phyloP scores from a whole-genome alignment of 768 basidiomycete genomes.

The Coprinellus micaceus region DNA sequence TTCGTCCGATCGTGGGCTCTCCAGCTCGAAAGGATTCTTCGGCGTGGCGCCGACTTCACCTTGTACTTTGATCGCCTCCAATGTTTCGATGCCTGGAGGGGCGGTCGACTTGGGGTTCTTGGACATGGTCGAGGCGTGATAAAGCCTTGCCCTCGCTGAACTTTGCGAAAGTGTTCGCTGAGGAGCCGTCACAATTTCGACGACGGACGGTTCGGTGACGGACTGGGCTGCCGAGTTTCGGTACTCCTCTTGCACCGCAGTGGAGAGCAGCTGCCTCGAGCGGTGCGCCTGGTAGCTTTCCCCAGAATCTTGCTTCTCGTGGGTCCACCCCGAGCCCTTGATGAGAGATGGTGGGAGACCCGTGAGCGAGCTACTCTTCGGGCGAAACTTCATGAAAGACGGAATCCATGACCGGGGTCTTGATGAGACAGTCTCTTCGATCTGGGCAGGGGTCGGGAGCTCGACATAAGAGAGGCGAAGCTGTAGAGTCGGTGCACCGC shows the following conservation, averaged over 20 bases:
- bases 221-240: constrained; percentile 11
- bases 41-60: no score
- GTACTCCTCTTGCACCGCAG: constrained; percentile 9
- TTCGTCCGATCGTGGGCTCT: no score
- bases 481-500: constrained; percentile 47
- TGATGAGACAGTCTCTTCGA: constrained; percentile 23
- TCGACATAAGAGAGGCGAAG: constrained; percentile 54
- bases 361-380: no score
- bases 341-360: no score
- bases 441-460: constrained; percentile 33
- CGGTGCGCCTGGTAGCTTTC: no score
- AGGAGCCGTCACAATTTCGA: constrained; percentile 25
- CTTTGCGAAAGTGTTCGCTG: constrained; percentile 23
- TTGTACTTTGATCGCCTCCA: no score
- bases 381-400: no score
- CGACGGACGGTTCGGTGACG: constrained; percentile 5
- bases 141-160: constrained; percentile 18
- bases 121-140: background rate
- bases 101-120: background rate
- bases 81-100: no score
- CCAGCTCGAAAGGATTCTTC: no score
- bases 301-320: no score
- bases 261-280: no score
- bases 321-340: no score
- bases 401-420: constrained; percentile 6